Base-by-base conservation (phyloP, 108 stramenopile genomes). In the Asterionellopsis glacialis region DNA sequence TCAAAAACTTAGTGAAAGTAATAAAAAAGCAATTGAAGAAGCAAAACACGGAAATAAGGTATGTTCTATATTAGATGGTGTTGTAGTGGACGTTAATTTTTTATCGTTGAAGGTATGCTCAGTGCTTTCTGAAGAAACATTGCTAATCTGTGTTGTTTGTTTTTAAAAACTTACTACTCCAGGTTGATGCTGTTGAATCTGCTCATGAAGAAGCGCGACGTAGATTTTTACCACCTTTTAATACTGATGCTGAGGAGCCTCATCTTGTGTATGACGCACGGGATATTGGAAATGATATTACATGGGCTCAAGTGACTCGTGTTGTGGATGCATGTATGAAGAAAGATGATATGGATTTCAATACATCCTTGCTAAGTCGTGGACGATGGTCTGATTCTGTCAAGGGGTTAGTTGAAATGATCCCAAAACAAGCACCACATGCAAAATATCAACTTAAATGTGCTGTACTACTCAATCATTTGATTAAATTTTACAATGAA, bases 161-260 rank as follows among this genome's bases (percentile, higher is more conserved):
- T 9, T 11, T 27, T 41, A 11, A 41, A 14, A 41, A 59, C 21
- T 39, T 59, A n/a, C 21, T 26, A 54, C 2, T 33, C 7, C 9
- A 53, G 52, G 19, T 41, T 2, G 56, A 57, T 39, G 60, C 82
- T 10, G 59, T 69, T 22, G 80, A 87, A 16, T 58, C 44, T 9
- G 76, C 91, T 1, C 53, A 75, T 11, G 80, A 72, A 50, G 77
- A 69, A 62, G 82, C 84, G 6, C 79, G 93, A 12, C 72, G 45
- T 15, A 57, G 59, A 0, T 64, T 91, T 48, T 61, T 94, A 1
- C 93, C 93, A 13, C 64, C 76, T 16, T 91, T 80, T 65, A 72
- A 91, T 51, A 61, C 45, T 40, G 48, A 75, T 41, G 88, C 93
- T 21, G 57, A 54, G 16, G 41, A 74, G 27, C 86, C 90, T 6